Conservation (phyloP, 257 asterid species). For the Echium plantagineum region DNA sequence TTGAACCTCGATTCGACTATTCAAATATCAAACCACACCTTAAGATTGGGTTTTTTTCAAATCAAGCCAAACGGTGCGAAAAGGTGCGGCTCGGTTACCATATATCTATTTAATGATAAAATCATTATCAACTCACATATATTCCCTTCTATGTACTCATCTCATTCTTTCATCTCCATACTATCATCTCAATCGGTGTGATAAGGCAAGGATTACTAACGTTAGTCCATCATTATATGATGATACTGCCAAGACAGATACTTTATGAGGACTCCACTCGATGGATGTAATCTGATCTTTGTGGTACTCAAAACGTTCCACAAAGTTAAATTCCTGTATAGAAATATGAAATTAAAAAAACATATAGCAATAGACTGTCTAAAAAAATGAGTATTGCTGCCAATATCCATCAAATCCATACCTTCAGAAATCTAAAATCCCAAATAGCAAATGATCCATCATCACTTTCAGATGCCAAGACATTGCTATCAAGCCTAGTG, state of each 20-base stretch:
- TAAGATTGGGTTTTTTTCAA: too few relatives aligned
- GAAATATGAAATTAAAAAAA: not conserved
- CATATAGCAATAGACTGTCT: not conserved
- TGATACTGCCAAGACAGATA: constrained; percentile 80
- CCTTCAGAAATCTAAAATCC: constrained; percentile 87
- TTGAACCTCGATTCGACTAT: too few relatives aligned
- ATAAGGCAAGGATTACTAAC: constrained; percentile 27
- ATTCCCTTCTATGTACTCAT: too few relatives aligned
- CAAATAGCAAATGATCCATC: constrained; percentile 88
- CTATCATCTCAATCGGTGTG: not conserved
- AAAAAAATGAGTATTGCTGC: not conserved
- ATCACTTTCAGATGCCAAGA: constrained; percentile 94
- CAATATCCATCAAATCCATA: constrained; percentile 9
- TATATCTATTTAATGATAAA: too few relatives aligned
- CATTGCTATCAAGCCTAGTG: constrained; percentile 71
- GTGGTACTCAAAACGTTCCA: constrained; percentile 74
- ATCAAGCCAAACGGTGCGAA: too few relatives aligned
- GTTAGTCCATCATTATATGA: constrained; percentile 85
- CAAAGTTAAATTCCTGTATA: constrained; percentile 63
- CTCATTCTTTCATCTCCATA: too few relatives aligned
- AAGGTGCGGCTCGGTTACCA: too few relatives aligned
- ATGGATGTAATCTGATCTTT: constrained; percentile 91
- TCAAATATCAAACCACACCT: too few relatives aligned
- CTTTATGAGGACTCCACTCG: constrained; percentile 96
- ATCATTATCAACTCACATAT: too few relatives aligned